Conservation (phyloP, 2,329 filamentous ascomycete genomes). For the Penicillium olsonii region DNA sequence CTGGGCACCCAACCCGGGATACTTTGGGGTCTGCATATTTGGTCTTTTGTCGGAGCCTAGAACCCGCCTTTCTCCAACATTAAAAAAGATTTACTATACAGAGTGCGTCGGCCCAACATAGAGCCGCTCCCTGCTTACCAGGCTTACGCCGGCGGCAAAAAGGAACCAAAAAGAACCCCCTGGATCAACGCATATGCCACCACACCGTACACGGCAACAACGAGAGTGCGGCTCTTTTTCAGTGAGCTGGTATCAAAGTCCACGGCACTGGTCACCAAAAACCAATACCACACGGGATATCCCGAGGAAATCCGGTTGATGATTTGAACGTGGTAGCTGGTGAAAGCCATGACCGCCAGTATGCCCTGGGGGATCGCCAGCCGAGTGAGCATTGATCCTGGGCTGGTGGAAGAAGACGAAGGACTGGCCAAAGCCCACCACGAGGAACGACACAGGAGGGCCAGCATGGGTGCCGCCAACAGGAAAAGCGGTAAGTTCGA, state of each 20-base stretch:
- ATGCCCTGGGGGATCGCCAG: constrained; percentile 73
- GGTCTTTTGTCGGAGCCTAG: background rate
- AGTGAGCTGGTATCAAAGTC: constrained; percentile 17
- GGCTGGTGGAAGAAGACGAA: constrained; percentile 25
- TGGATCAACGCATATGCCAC: constrained; percentile 83
- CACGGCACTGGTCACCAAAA: constrained; percentile 58
- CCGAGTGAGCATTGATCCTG: constrained; percentile 44
- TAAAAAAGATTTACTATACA: constrained; percentile 1
- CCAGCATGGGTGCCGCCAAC: constrained; percentile 76
- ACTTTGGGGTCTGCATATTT: constrained; percentile 4
- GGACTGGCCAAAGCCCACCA: constrained; percentile 44
- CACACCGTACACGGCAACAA: constrained; percentile 64
- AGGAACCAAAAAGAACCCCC: constrained; percentile 80
- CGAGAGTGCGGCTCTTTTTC: constrained; percentile 22
- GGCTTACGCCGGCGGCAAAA: constrained; percentile 75
- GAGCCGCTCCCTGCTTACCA: background rate
- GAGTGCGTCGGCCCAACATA: background rate
- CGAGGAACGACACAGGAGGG: constrained; percentile 66
- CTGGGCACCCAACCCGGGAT: constrained; percentile 3
- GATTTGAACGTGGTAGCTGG: constrained; percentile 90
- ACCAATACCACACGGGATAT: constrained; percentile 88
- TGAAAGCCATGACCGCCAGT: constrained; percentile 70
- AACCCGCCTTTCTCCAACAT: background rate
- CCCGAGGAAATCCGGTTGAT: constrained; percentile 85
- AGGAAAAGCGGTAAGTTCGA: constrained; percentile 86